Evolutionary conservation across 139 green algal species (phyloP).

Genomic region (Micractinium sp.): DNA sequence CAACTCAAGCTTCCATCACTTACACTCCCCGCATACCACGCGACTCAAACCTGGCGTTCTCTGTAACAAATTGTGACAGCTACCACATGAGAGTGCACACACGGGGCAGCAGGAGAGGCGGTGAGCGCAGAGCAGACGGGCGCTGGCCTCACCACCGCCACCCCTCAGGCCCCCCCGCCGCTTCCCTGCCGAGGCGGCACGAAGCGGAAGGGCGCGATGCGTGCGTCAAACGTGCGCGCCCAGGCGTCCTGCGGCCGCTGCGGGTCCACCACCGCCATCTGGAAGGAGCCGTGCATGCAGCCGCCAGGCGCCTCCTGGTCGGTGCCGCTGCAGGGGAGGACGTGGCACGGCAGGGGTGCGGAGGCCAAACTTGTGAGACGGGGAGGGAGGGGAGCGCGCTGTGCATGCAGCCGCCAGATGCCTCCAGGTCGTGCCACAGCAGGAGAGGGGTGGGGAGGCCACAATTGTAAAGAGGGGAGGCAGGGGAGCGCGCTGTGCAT

Average conservation of each 20-base stretch:
- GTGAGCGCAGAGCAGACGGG: background rate
- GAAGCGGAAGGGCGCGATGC: conserved; percentile 39
- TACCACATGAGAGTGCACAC: too few species aligned
- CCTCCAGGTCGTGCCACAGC: background rate
- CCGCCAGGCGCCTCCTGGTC: conserved; percentile 20
- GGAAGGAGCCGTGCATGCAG: conserved; percentile 52
- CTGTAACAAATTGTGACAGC: background rate
- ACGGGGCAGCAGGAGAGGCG: too few species aligned
- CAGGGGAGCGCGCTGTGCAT: background rate
- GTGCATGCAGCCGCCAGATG: background rate
- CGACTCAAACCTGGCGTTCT: background rate
- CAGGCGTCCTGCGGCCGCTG: background rate
- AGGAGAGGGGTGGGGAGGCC: background rate
- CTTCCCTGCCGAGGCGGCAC: background rate
- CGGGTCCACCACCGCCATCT: conserved; percentile 38
- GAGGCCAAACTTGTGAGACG: background rate
- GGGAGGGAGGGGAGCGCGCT: too few species aligned
- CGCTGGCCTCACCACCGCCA: background rate
- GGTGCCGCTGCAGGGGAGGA: conserved; percentile 23
- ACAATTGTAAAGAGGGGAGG: background rate
- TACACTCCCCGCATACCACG: background rate
- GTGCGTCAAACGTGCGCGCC: conserved; percentile 37
- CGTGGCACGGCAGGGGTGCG: background rate
- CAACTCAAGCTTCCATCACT: background rate
- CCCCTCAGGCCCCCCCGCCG: background rate